Conservation (phyloP, 2,329 filamentous ascomycete species). For the Huntiella savannae region DNA sequence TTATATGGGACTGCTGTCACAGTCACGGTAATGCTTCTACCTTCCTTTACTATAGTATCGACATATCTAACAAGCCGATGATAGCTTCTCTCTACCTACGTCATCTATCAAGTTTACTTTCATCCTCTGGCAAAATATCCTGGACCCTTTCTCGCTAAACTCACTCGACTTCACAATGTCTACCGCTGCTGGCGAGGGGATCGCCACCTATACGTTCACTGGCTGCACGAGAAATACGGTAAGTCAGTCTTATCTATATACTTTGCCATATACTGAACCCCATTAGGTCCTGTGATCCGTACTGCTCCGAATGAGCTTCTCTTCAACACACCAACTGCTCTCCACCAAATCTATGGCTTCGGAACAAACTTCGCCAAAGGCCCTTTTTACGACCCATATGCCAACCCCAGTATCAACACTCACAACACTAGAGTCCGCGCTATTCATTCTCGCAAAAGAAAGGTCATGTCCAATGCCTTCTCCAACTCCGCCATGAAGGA, state of each 20-base stretch:
- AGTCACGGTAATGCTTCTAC: too few species aligned
- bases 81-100: slow-evolving; percentile 17
- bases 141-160: slow-evolving; percentile 41
- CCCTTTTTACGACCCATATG: slow-evolving; percentile 55
- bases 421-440: slow-evolving; percentile 53
- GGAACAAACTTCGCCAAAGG: slow-evolving; percentile 43
- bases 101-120: slow-evolving; percentile 40
- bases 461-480: slow-evolving; percentile 55
- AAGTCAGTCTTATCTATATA: slow-evolving; percentile 7
- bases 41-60: not conserved
- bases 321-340: slow-evolving; percentile 52
- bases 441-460: slow-evolving; percentile 49
- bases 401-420: slow-evolving; percentile 51
- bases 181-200: slow-evolving; percentile 61
- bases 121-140: slow-evolving; percentile 47
- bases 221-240: slow-evolving; percentile 54
- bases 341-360: slow-evolving; percentile 49
- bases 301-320: slow-evolving; percentile 61
- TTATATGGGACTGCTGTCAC: too few species aligned
- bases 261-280: not conserved
- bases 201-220: slow-evolving; percentile 53
- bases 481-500: slow-evolving; percentile 45
- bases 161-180: slow-evolving; percentile 45
- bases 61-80: not conserved
- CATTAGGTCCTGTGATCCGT: slow-evolving; percentile 46